Evolutionary conservation across 768 basidiomycete genomes (phyloP).

Genomic region (Phanerochaete carnosa): DNA sequence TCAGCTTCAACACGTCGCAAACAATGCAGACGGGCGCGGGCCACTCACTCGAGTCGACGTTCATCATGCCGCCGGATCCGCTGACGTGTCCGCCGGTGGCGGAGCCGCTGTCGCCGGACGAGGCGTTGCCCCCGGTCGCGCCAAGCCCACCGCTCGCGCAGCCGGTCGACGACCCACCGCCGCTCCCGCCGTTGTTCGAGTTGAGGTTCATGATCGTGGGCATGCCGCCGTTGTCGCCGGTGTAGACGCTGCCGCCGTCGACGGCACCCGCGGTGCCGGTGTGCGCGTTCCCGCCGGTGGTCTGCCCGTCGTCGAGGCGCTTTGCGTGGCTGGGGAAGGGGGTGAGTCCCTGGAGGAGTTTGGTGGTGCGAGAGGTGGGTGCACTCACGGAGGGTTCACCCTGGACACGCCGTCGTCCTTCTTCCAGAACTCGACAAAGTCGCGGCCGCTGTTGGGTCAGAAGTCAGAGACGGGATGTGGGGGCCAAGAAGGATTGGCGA

Average conservation of each 20-base stretch:
- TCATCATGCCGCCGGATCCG: constrained; percentile 20
- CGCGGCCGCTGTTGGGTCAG: constrained; percentile 8
- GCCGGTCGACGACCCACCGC: constrained; percentile 25
- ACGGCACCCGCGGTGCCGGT: constrained; percentile 22
- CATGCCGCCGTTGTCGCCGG: constrained; percentile 20
- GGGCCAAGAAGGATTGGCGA: too few relatives aligned
- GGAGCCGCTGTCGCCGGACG: constrained; percentile 24
- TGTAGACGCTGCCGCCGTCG: constrained; percentile 19
- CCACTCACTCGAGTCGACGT: constrained; percentile 27
- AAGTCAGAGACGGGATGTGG: not conserved
- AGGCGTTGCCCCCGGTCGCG: constrained; percentile 19
- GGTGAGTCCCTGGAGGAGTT: not conserved
- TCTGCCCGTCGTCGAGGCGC: constrained; percentile 20
- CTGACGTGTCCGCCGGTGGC: constrained; percentile 26
- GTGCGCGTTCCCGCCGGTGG: constrained; percentile 26
- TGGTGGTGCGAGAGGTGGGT: not conserved
- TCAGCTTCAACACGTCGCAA: not conserved
- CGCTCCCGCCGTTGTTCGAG: constrained; percentile 29
- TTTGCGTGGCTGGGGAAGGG: not conserved
- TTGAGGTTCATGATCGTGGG: constrained; percentile 27
- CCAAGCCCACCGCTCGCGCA: constrained; percentile 22
- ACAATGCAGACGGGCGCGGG: not conserved
- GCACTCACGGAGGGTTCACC: not conserved
- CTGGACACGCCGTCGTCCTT: not conserved
- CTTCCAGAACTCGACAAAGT: constrained; percentile 15